Conservation (phyloP, 805 yeast genomes). For the Ogataea pilisensis region DNA sequence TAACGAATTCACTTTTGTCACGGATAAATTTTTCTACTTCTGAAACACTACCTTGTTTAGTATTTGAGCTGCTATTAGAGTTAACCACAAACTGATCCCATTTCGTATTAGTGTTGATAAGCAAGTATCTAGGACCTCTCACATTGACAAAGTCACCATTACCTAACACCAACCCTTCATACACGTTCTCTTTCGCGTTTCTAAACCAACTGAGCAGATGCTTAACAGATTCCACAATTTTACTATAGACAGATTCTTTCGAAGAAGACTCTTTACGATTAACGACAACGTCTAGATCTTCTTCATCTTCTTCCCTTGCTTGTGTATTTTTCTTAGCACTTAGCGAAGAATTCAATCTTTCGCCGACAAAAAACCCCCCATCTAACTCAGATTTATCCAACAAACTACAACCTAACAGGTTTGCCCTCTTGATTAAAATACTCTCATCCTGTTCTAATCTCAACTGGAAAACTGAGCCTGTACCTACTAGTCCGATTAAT, state of each 20-base stretch:
- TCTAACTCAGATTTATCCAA: conserved; percentile 43
- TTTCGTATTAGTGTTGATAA: conserved; percentile 43
- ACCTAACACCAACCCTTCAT: conserved; percentile 23
- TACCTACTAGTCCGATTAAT: conserved; percentile 48
- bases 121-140: conserved; percentile 50
- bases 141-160: conserved; percentile 45
- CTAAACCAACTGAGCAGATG: not conserved
- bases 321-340: conserved; percentile 8
- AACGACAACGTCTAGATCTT: conserved; percentile 5
- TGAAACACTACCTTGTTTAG: conserved; percentile 3
- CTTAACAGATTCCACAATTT: conserved; percentile 3
- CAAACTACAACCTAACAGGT: conserved; percentile 47
- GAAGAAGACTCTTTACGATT: conserved; percentile 12
- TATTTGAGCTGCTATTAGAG: not conserved
- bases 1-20: conserved; percentile 12
- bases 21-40: conserved; percentile 23
- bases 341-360: conserved; percentile 8
- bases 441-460: conserved; percentile 43
- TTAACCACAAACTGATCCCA: conserved; percentile 19
- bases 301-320: conserved; percentile 4
- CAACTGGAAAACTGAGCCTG: conserved; percentile 49
- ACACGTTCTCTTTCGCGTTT: not conserved
- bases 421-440: conserved; percentile 40
- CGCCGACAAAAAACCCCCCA: conserved; percentile 16
- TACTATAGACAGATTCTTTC: conserved; percentile 3